A percentile compares a stretch with the other conserved stretches of the same genome.
These are phyloP conservation scores for Xylaria sp. DNA, from an alignment of 2,329 filamentous ascomycete species.

Conservation along the genomic window DNA sequence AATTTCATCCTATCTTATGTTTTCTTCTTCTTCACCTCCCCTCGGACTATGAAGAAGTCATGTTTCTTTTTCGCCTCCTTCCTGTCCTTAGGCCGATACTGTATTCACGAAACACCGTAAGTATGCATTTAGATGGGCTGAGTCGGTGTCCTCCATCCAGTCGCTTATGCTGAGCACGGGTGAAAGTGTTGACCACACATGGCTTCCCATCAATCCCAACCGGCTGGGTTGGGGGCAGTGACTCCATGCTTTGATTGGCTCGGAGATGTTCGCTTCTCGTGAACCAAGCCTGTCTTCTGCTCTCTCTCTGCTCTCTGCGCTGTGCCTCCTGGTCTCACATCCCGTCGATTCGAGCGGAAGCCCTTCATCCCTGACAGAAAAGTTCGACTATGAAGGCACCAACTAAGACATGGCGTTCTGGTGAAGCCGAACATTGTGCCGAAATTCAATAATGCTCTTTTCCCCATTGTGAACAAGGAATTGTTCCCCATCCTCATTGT, in stretches of 20 bases:
- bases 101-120: neutral
- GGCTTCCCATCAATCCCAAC: neutral
- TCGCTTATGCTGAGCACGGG: neutral
- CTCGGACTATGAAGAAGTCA: neutral
- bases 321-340: neutral
- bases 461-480: slow-evolving; percentile 3
- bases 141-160: neutral
- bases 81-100: neutral
- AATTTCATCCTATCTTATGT: neutral
- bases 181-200: neutral
- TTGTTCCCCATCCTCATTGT: neutral
- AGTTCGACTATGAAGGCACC: slow-evolving; percentile 3
- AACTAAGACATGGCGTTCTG: slow-evolving; percentile 25
- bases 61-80: neutral
- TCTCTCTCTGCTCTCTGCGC: neutral
- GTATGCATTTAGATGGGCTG: neutral
- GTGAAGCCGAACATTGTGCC: slow-evolving; percentile 22
- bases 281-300: neutral
- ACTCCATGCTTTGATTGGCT: slow-evolving; percentile 3
- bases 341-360: neutral
- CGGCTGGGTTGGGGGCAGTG: neutral
- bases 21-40: neutral
- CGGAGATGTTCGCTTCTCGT: slow-evolving; percentile 8
- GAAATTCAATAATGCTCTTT: slow-evolving; percentile 15
- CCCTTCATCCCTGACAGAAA: neutral